phyloP scores from a whole-genome alignment of 208 protist species.

The Leptomonas seymouri region DNA sequence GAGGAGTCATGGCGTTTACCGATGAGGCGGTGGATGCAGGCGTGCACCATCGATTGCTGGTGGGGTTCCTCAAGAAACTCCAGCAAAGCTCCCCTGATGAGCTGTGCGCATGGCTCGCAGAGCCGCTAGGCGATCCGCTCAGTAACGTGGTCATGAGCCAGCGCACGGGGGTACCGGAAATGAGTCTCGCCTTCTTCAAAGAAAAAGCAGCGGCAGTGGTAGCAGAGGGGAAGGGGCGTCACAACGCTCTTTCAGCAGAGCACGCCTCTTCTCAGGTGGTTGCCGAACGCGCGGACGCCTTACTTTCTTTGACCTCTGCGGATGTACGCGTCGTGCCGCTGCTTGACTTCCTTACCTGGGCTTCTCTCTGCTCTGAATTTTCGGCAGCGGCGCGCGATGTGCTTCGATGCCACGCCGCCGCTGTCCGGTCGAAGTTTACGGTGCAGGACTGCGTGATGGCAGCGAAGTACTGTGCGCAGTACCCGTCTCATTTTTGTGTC shows the following conservation, averaged over 20 bases:
- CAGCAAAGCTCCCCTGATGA: not conserved
- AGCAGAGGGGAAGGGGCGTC: not conserved
- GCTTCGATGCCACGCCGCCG: conserved; percentile 3
- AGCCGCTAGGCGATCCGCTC: not conserved
- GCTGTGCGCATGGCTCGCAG: conserved; percentile 21
- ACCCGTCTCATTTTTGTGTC: conserved; percentile 16
- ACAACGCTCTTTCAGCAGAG: not conserved
- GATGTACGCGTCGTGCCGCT: conserved; percentile 22
- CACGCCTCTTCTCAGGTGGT: not conserved
- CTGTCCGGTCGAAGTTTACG: not conserved
- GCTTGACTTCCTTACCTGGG: conserved; percentile 31
- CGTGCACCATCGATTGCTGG: conserved; percentile 22
- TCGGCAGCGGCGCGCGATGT: conserved; percentile 2
- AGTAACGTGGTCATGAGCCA: not conserved
- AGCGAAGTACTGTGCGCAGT: conserved; percentile 32
- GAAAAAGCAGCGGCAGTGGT: not conserved
- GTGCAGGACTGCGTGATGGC: conserved; percentile 14
- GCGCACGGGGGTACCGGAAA: not conserved
- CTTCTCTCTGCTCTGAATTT: conserved; percentile 25
- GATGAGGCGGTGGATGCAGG: conserved; percentile 7
- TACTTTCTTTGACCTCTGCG: conserved; percentile 17
- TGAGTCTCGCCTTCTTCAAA: conserved; percentile 4
- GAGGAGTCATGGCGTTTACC: not conserved
- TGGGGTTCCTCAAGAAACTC: conserved; percentile 5
- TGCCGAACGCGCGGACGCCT: not conserved